Base-by-base conservation (phyloP, 352 stramenopile species). In the Phytophthora pistaciae region DNA sequence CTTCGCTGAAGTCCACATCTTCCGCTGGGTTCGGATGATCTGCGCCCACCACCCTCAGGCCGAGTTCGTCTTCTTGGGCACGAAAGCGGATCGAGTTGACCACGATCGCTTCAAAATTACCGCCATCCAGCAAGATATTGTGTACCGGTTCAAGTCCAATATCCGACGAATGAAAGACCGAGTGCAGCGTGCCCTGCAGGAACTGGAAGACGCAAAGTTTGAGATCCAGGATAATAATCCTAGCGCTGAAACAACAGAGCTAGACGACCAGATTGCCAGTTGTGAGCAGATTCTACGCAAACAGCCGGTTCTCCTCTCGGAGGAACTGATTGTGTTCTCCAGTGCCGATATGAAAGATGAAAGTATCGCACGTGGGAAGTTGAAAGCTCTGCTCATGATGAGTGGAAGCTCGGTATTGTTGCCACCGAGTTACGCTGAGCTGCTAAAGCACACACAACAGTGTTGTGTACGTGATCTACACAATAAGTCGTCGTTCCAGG, bases 331-430 rank as follows among this genome's bases (percentile, higher is more conserved):
- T 27, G 27, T 57, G 4, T 65, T 58, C 21, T 65, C 59, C 13
- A 65, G 59, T 36, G 59, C 59, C 4, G 59, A 65, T 10, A 36
- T 65, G 29, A 58, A 44, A 25, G 44, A 48, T 9, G 46, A 56
- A 57, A 46, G 59, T 13, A 38, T 49, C 27, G 59, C 59, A 5
- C 59, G 40, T 7, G 59, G 48, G 5, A 65, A 65, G 14, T 49
- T 65, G 56, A 82, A 82, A 63, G 27, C 40, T 49, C 50, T 82
- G 23, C 54, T 82, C 1, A 61, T 77, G 62, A 56, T 68, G 7
- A 64, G 64, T 8, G 67, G 72, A n/a, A 68, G 29, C 16, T 58
- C 66, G 3, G 21, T 67, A 16, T 44, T 67, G 31, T 18, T 67
- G 23, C 60, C 60, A 11, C 36, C 60, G n/a, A 60, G 48, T 48